Percentiles rank a stretch among this genome's conserved stretches.
These are phyloP conservation scores for Sugiyamaella neomexicana DNA, from an alignment of 1,139 yeast species.

Conservation along the genomic window DNA sequence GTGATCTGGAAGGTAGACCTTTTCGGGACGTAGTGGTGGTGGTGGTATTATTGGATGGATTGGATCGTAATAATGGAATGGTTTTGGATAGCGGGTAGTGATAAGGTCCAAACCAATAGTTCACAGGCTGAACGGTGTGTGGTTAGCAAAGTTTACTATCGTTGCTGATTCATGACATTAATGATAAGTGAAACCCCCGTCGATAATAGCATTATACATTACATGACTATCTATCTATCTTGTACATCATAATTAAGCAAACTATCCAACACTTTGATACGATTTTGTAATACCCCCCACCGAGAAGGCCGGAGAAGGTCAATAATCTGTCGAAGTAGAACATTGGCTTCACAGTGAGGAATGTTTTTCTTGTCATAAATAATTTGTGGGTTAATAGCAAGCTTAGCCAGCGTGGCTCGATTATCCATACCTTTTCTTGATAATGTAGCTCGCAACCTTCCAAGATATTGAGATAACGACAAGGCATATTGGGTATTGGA, in stretches of 20 bases:
- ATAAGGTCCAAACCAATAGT: not conserved
- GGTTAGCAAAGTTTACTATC: too few species aligned
- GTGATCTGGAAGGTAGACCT: too few species aligned
- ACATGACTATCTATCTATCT: not conserved
- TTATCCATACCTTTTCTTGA: slow-evolving; percentile 20
- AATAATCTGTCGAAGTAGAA: slow-evolving; percentile 25
- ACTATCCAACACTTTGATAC: slow-evolving; percentile 12
- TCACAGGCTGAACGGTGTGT: too few species aligned
- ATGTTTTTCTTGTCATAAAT: slow-evolving; percentile 17
- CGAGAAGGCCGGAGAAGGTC: slow-evolving; percentile 26
- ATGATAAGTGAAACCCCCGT: slow-evolving; percentile 1
- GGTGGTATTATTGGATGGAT: not conserved
- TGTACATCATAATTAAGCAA: slow-evolving; percentile 11
- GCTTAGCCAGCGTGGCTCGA: slow-evolving; percentile 6
- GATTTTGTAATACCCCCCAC: slow-evolving; percentile 30
- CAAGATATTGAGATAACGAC: slow-evolving; percentile 23
- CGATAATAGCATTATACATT: slow-evolving; percentile 6
- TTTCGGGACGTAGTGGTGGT: not conserved
- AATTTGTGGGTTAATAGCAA: slow-evolving; percentile 9
- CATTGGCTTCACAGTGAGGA: slow-evolving; percentile 29
- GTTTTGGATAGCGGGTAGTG: not conserved
- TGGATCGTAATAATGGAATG: not conserved
- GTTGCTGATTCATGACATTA: too few species aligned
- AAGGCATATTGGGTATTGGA: not conserved
- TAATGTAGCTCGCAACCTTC: slow-evolving; percentile 24